phyloP scores from a whole-genome alignment of 1,139 yeast genomes.

The Pneumocystis wakefieldiae region DNA sequence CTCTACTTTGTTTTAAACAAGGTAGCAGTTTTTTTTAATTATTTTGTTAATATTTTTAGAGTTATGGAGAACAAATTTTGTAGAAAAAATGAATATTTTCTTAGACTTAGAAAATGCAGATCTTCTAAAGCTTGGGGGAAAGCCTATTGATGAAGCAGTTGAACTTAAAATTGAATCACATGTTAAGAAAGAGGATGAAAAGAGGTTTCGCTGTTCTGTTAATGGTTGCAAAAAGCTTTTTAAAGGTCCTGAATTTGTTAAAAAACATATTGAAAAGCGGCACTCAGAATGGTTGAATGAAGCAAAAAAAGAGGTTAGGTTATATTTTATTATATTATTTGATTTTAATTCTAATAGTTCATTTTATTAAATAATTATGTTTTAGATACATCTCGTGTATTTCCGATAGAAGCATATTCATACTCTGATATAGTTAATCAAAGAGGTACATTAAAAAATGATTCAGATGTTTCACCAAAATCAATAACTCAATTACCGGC shows the following conservation, averaged over 20 bases:
- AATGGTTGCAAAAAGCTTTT: constrained; percentile 16
- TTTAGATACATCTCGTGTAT: neutral
- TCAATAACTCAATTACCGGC: neutral
- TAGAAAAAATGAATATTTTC: constrained; percentile 10
- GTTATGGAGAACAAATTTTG: constrained; percentile 1
- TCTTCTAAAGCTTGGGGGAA: constrained; percentile 12
- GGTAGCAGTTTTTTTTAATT: neutral
- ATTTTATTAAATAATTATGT: neutral
- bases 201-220: constrained; percentile 15
- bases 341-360: constrained; percentile 7
- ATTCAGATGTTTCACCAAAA: neutral
- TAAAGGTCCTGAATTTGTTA: constrained; percentile 17
- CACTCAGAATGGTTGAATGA: constrained; percentile 15
- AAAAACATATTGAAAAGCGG: constrained; percentile 16
- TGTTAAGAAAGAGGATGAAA: constrained; percentile 15
- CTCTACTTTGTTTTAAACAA: neutral
- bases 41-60: neutral
- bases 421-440: neutral
- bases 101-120: constrained; percentile 13
- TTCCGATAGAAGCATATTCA: neutral
- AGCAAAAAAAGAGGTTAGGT: constrained; percentile 10
- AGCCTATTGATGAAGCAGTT: constrained; percentile 11
- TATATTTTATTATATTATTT: constrained; percentile 12
- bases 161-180: constrained; percentile 11
- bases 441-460: neutral